These are phyloP conservation scores for Aspergillus ruber DNA, from an alignment of 2,329 filamentous ascomycete species.

Conservation along the genomic window DNA sequence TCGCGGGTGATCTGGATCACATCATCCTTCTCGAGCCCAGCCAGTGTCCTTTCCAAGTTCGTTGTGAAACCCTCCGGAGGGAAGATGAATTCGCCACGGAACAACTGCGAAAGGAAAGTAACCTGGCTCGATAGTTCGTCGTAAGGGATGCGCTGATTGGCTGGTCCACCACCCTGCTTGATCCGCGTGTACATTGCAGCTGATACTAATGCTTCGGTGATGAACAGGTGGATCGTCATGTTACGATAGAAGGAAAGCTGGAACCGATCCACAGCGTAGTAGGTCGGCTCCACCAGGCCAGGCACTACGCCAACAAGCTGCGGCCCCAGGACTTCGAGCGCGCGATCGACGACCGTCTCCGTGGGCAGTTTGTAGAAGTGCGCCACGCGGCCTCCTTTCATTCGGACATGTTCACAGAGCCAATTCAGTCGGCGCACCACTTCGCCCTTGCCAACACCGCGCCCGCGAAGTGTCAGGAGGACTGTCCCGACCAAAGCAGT, in stretches of 20 bases:
- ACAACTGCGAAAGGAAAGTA: slow-evolving; percentile 80
- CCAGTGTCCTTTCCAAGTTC: slow-evolving; percentile 76
- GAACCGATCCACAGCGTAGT: slow-evolving; percentile 91
- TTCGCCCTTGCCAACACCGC: slow-evolving; percentile 83
- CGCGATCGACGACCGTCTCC: slow-evolving; percentile 76
- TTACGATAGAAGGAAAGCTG: slow-evolving; percentile 98
- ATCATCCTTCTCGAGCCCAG: slow-evolving; percentile 68
- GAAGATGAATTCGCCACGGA: slow-evolving; percentile 96
- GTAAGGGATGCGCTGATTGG: slow-evolving; percentile 72
- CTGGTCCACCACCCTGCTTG: slow-evolving; percentile 81
- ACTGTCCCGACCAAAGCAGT: slow-evolving; percentile 94
- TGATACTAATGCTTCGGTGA: slow-evolving; percentile 84
- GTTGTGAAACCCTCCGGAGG: slow-evolving; percentile 72
- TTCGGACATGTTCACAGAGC: slow-evolving; percentile 73
- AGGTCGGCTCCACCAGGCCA: slow-evolving; percentile 82
- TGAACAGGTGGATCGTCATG: slow-evolving; percentile 98
- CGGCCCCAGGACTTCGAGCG: slow-evolving; percentile 83
- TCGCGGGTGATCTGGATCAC: slow-evolving; percentile 63
- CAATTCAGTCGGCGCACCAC: slow-evolving; percentile 82
- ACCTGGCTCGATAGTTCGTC: slow-evolving; percentile 70
- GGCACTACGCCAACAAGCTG: slow-evolving; percentile 76
- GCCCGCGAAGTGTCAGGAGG: slow-evolving; percentile 79
- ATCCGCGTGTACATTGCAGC: slow-evolving; percentile 84
- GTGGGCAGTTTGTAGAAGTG: slow-evolving; percentile 82
- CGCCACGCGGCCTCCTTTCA: slow-evolving; percentile 84